Evolutionary conservation across 169 alveolate genomes (phyloP), one percentile per base, ranked within the genome.

Genomic region (Cryptosporidium canis): DNA sequence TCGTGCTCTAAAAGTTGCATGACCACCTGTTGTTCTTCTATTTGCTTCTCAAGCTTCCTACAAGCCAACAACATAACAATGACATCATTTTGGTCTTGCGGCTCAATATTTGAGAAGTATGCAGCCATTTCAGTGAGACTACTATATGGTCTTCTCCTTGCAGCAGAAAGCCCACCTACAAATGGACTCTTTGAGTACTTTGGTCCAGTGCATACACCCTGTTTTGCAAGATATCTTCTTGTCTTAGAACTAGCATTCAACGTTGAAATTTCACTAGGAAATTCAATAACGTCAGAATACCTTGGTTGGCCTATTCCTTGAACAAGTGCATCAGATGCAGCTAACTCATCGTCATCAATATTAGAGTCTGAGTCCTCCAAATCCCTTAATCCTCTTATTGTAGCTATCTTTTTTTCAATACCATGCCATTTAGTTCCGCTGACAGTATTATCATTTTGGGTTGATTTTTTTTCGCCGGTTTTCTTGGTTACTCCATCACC

Each of bases 1-100:
- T 94, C 96, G 72, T 94, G 94, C 55, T 94, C 96, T 37, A 94
- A 83, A 94, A 94, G 90, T 44, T 94, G 95, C 67, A 94, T 61
- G n/a, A 93, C 94, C 29, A 90, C 65, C 71, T 93, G 96, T 61
- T 94, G 96, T 61, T 94, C 96, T 68, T 94, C 96, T 44, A 94
- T 94, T 41, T 92, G 72, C 70, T 92, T 93, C 63, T 94, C 96
- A 56, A 94, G 90, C 90, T 93, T 91, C 55, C 96, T 85, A 64
- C 96, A 94, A 1, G 95, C 93, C 16, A 94, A 72, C 56, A 94
- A 92, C 91, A 94, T 83, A 51, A 84, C 90, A 16, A 94, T 90
- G 47, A 94, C 67, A 61, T 94, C 95, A 67, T 90, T 83, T 67
- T 94, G 93, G 35, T 94, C 96, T 53, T 85, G 91, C 33, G 90